Conservation (phyloP, 495 filamentous ascomycete species). For the Acidiella bohemica region DNA sequence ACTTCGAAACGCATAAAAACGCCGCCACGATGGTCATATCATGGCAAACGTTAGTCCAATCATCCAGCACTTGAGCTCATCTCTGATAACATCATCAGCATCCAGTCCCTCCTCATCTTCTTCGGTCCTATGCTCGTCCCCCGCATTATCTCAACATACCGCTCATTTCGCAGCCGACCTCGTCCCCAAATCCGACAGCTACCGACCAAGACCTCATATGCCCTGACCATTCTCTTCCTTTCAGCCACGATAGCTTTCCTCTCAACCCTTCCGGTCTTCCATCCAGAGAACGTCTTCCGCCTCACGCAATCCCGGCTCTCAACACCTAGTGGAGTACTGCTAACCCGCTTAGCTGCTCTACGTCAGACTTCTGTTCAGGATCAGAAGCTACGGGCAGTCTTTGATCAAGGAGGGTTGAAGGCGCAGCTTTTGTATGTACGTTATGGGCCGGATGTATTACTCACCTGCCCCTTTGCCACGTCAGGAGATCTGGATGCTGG, state of each 20-base stretch:
- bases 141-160: constrained; percentile 57
- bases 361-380: constrained; percentile 54
- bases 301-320: constrained; percentile 68
- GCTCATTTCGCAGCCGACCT: constrained; percentile 34
- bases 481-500: constrained; percentile 44
- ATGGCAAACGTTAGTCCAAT: constrained; percentile 12
- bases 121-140: constrained; percentile 77
- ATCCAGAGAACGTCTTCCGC: constrained; percentile 69
- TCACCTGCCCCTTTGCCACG: constrained; percentile 70
- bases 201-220: constrained; percentile 43
- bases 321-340: constrained; percentile 72
- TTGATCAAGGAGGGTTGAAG: constrained; percentile 43
- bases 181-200: constrained; percentile 45
- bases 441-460: constrained; percentile 59
- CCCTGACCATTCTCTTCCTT: constrained; percentile 62
- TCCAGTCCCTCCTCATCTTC: constrained; percentile 50
- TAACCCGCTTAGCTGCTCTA: constrained; percentile 55
- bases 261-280: constrained; percentile 51
- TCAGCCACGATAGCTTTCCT: constrained; percentile 58
- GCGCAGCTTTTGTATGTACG: constrained; percentile 69
- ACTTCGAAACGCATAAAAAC: no score
- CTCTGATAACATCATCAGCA: constrained; percentile 4
- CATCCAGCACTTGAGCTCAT: background rate
- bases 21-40: constrained; percentile 14
- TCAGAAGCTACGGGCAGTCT: constrained; percentile 19